A percentile compares a stretch with the other conserved stretches of the same genome.
phyloP scores from a whole-genome alignment of 306 rosid species.

The Leucaena leucocephala region DNA sequence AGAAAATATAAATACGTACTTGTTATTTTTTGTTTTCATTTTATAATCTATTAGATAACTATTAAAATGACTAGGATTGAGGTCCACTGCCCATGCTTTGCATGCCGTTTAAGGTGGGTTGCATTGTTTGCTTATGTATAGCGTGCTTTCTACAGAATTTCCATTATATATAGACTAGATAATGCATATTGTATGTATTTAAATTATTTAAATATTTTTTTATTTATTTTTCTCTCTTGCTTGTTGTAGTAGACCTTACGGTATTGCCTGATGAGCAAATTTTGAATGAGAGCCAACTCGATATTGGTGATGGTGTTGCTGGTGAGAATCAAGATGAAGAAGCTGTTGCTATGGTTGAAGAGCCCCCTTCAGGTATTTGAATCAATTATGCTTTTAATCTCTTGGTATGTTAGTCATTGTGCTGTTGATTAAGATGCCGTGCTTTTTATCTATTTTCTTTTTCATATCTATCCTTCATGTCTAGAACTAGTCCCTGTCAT shows the following conservation, averaged over 20 bases:
- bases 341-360: slow-evolving; percentile 81
- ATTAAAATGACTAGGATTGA: not conserved
- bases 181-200: not conserved
- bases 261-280: slow-evolving; percentile 78
- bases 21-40: not conserved
- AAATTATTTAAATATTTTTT: not conserved
- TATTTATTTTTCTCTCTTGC: slow-evolving; percentile 19
- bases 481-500: not conserved
- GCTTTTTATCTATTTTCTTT: not conserved
- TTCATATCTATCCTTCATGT: not conserved
- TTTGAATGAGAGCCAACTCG: slow-evolving; percentile 75
- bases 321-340: slow-evolving; percentile 83
- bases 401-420: not conserved
- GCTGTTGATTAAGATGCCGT: not conserved
- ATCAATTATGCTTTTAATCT: slow-evolving; percentile 4
- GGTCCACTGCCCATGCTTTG: not conserved
- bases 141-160: not conserved
- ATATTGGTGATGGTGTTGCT: slow-evolving; percentile 69
- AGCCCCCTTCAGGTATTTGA: slow-evolving; percentile 68
- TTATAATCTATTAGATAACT: not conserved
- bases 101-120: not conserved
- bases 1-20: not conserved
- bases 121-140: not conserved
- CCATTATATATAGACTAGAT: not conserved
- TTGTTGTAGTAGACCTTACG: slow-evolving; percentile 61